A percentile compares a stretch with the other conserved stretches of the same genome.
Evolutionary conservation across 75 land plant genomes (phyloP).

Genomic region (Picea glauca): DNA sequence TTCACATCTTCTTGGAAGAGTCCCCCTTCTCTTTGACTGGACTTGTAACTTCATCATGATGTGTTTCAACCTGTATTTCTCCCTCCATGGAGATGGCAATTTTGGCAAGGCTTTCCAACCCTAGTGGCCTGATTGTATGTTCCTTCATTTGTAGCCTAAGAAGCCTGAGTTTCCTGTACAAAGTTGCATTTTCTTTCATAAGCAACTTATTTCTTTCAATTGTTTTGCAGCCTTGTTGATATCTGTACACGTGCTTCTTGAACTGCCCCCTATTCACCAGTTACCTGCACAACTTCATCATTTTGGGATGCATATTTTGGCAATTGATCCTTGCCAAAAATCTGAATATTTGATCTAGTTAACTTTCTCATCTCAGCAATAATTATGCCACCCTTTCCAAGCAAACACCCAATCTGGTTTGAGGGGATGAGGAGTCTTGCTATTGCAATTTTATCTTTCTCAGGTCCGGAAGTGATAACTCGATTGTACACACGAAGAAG

Average conservation of each 20-base stretch:
- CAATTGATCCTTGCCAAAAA: slow-evolving; percentile 61
- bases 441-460: too few species aligned
- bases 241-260: slow-evolving; percentile 75
- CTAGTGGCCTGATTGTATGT: neutral
- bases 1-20: too few species aligned
- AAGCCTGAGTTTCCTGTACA: too few species aligned
- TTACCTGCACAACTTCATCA: slow-evolving; percentile 82
- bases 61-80: too few species aligned
- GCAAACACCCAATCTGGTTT: slow-evolving; percentile 72
- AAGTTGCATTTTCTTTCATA: too few species aligned
- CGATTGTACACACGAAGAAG: too few species aligned
- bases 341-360: slow-evolving; percentile 63
- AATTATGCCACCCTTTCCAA: slow-evolving; percentile 79
- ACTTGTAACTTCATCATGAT: too few species aligned
- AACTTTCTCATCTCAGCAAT: slow-evolving; percentile 78
- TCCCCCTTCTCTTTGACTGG: too few species aligned
- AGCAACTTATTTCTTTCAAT: neutral
- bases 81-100: too few species aligned
- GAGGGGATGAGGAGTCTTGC: slow-evolving; percentile 62
- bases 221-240: slow-evolving; percentile 47
- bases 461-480: too few species aligned
- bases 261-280: slow-evolving; percentile 46
- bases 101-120: too few species aligned
- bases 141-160: too few species aligned
- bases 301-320: slow-evolving; percentile 62